Evolutionary conservation across 768 basidiomycete species (phyloP), one percentile per base, ranked within the genome.

Genomic region (Sistotremastrum niveocremeum): DNA sequence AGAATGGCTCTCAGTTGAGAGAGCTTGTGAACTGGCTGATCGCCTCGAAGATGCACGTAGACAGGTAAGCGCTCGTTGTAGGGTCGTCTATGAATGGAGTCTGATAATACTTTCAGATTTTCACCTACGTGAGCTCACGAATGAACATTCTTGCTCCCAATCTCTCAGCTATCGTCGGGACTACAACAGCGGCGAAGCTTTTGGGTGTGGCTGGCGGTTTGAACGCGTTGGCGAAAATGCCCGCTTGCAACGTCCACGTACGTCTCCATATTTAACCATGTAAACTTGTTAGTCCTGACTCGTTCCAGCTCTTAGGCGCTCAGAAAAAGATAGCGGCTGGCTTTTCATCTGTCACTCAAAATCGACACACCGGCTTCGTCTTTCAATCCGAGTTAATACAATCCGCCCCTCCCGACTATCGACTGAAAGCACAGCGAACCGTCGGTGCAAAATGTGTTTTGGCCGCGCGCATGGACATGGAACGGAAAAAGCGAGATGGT

Each of bases 91-190:
- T n/a, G n/a, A n/a, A n/a, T n/a, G n/a, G n/a, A n/a, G n/a, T n/a
- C n/a, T n/a, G n/a, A n/a, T n/a, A n/a, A n/a, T 33, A 36, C 4
- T 39, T 46, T 2, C 57, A 93, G 85, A 99, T 98, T 56, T 94
- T 98, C 67, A 82, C 86, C 72, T 99, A 98, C 75, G 95, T 99
- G 63, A 94, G 93, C 72, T 94, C 89, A 56, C 78, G 95, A 69
- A 98, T 99, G 89, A 88, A 89, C 68, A 77, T 90, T 47, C 83
- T 99, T 59, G 94, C 95, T 55, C 95, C 95, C 58, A 99, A 99
- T 65, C 78, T 99, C 60, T 94, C 91, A 57, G 84, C 87, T 64
- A 95, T 99, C 66, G 88, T 98, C 68, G 94, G 95, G 64, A 95
- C 95, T 48, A 90, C 86, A 56, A 94, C 91, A 72, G 95, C 95